Evolutionary conservation across 2,329 filamentous ascomycete genomes (phyloP), one percentile per base, ranked within the genome.

Genomic region (Ophiostoma ips): DNA sequence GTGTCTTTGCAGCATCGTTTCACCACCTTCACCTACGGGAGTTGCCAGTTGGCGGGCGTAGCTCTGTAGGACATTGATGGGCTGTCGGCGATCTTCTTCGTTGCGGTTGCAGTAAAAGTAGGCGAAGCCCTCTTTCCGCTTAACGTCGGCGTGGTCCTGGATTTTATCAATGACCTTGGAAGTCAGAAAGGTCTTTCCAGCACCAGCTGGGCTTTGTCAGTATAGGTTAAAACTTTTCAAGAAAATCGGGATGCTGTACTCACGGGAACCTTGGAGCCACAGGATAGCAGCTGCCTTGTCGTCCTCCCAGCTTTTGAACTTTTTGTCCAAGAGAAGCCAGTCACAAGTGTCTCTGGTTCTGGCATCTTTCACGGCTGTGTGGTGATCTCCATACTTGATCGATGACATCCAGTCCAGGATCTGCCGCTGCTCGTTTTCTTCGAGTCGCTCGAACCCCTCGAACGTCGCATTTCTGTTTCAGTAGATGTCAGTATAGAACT

Each of bases 51-150:
- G 60, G 19, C 59, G 58, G 1, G 62, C 54, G 45, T 60, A 57
- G 48, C 60, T 63, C 40, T 55, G 60, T 3, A 67, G 53, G n/a
- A 66, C 57, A 2, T 55, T 56, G 2, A 58, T 49, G 7, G 64
- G 58, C 13, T 64, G 50, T 36, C 56, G 53, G 9, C 60, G 58
- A 6, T 54, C 48, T 10, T 49, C 46, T 36, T 60, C 59, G 50
- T 61, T 60, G 15, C 60, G 56, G 37, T 62, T 61, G 56, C 62
- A 64, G 56, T 65, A 65, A 52, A 66, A 66, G 51, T 59, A 64
- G 13, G 62, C 63, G 43, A 65, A 54, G 1, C 54, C 56, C 41
- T 62, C 59, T 3, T 35, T 34, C 15, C 54, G 31, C 30, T 49
- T 45, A 21, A 24, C 38, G 5, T 28, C 36, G 11, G 53, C 21